Conservation (phyloP, 2,329 filamentous ascomycete species). For the Pestalotiopsis fici region DNA sequence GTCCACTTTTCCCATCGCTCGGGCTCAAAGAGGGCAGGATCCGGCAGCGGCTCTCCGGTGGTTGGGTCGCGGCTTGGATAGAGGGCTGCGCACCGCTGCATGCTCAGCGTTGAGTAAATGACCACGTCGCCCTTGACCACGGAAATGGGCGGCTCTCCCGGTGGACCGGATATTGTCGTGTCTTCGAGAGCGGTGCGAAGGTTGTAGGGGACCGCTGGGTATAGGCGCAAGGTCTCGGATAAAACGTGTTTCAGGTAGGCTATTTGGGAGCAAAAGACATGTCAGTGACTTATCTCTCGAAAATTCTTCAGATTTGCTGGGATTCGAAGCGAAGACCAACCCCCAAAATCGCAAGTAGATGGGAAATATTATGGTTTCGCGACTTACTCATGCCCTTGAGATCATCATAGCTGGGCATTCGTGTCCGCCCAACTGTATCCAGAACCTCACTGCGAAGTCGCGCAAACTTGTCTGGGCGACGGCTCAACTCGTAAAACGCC, state of each 20-base stretch:
- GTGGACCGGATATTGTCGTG: slow-evolving; percentile 21
- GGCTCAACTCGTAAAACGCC: slow-evolving; percentile 67
- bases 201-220: slow-evolving; percentile 65
- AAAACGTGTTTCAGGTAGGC: slow-evolving; percentile 59
- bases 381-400: slow-evolving; percentile 62
- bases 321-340: too few relatives aligned
- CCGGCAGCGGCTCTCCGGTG: slow-evolving; percentile 24
- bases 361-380: too few relatives aligned
- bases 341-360: too few relatives aligned
- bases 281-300: neutral
- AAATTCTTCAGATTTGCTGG: too few relatives aligned
- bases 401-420: slow-evolving; percentile 59
- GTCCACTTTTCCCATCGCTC: slow-evolving; percentile 54
- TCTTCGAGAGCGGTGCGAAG: slow-evolving; percentile 20
- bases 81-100: slow-evolving; percentile 51
- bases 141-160: slow-evolving; percentile 36
- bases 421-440: slow-evolving; percentile 50
- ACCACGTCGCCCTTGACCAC: slow-evolving; percentile 47
- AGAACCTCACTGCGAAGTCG: slow-evolving; percentile 65
- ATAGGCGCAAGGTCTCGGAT: slow-evolving; percentile 40
- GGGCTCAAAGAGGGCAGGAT: slow-evolving; percentile 44
- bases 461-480: slow-evolving; percentile 54
- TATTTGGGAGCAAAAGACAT: neutral
- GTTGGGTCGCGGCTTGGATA: slow-evolving; percentile 42
- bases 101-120: slow-evolving; percentile 50